Evolutionary conservation across 495 filamentous ascomycete genomes (phyloP).

Genomic region (Schizothecium vesticola): DNA sequence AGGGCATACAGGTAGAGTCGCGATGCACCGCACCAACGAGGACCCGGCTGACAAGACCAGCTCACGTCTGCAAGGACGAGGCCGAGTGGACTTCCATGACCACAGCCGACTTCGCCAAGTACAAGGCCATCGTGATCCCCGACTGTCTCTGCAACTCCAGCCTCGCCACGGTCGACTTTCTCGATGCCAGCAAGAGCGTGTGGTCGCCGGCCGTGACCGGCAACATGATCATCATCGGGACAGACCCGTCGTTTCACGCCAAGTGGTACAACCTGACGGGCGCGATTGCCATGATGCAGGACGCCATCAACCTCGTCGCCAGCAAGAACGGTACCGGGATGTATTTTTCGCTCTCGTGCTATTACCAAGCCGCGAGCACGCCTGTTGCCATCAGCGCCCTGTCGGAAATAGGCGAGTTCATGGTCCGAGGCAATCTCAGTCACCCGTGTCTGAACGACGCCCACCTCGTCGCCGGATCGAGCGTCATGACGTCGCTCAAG

Average conservation of each 20-base stretch:
- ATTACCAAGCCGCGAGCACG: conserved; percentile 21
- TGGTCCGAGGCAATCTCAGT: conserved; percentile 35
- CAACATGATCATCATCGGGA: conserved; percentile 30
- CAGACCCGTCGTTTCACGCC: conserved; percentile 27
- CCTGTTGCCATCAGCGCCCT: conserved; percentile 35
- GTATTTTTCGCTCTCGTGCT: conserved; percentile 32
- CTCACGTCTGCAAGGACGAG: conserved; percentile 24
- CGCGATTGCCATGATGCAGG: conserved; percentile 26
- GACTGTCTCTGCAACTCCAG: conserved; percentile 26
- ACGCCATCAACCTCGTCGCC: conserved; percentile 23
- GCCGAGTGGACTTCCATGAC: conserved; percentile 29
- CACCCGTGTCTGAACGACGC: conserved; percentile 40
- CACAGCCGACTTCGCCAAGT: conserved; percentile 27
- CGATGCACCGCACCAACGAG: too few species aligned
- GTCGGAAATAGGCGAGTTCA: conserved; percentile 41
- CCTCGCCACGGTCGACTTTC: conserved; percentile 23
- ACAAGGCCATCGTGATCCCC: conserved; percentile 28
- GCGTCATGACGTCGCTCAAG: conserved; percentile 35
- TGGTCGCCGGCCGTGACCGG: conserved; percentile 31
- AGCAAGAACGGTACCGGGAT: conserved; percentile 26
- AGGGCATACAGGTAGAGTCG: conserved; percentile 19
- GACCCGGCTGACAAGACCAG: conserved; percentile 17
- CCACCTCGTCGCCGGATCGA: conserved; percentile 41
- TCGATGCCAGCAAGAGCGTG: conserved; percentile 25
- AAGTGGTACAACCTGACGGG: conserved; percentile 23